Percentiles rank a stretch among this genome's conserved stretches.
phyloP scores from a whole-genome alignment of 2,329 filamentous ascomycete genomes.

The Penicillium paneum region DNA sequence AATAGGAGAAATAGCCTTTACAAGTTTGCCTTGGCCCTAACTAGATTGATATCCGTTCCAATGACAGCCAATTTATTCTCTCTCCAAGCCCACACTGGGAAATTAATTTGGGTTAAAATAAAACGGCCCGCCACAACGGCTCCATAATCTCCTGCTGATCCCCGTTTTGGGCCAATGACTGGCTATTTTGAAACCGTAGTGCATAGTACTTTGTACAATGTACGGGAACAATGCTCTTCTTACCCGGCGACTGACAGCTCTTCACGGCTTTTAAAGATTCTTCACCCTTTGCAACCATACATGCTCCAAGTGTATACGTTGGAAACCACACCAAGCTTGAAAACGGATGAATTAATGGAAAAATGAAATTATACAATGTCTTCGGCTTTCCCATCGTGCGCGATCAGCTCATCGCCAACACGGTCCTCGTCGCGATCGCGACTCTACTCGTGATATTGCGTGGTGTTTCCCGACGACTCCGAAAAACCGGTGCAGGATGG shows the following conservation, averaged over 20 bases:
- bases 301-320: no score
- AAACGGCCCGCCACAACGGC: not conserved
- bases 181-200: not conserved
- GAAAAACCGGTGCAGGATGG: slow-evolving; percentile 30
- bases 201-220: not conserved
- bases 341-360: not conserved
- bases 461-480: slow-evolving; percentile 25
- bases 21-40: not conserved
- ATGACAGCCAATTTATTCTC: not conserved
- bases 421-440: slow-evolving; percentile 26
- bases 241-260: not conserved
- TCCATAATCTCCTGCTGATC: not conserved
- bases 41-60: not conserved
- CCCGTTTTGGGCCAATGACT: not conserved
- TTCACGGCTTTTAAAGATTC: not conserved
- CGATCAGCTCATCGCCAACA: slow-evolving; percentile 22
- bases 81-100: not conserved
- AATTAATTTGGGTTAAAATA: not conserved
- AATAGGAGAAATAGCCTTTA: not conserved
- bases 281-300: not conserved
- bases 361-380: slow-evolving; percentile 14
- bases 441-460: slow-evolving; percentile 24
- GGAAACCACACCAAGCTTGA: no score
- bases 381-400: slow-evolving; percentile 16
- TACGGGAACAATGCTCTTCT: not conserved